Percentiles rank a stretch among this genome's conserved stretches.
Conservation (phyloP, 257 asterid species). For the Fraxinus americana region DNA sequence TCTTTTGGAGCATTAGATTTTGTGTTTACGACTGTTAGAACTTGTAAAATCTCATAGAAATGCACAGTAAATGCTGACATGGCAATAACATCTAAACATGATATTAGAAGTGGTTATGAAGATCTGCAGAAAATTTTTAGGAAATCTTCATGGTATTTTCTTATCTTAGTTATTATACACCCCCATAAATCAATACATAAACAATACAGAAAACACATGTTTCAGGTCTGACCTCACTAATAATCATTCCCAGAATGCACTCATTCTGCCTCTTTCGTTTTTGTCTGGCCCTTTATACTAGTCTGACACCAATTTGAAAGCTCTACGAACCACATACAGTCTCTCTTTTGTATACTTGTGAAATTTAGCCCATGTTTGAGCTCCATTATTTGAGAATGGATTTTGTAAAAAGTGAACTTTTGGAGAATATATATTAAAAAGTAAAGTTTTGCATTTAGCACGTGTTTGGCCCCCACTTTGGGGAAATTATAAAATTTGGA, state of each 20-base stretch:
- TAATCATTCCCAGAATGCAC: background rate
- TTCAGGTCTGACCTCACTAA: background rate
- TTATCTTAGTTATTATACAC: no score
- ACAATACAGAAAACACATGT: no score
- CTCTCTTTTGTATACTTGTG: background rate
- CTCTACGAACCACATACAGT: conserved; percentile 3
- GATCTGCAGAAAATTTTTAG: background rate
- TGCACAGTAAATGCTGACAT: background rate
- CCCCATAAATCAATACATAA: no score
- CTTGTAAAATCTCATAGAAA: background rate
- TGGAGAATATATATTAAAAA: no score
- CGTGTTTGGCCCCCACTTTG: no score
- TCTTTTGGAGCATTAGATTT: background rate
- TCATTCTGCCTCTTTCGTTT: background rate
- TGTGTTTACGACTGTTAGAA: background rate
- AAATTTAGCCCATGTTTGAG: background rate
- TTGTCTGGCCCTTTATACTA: background rate
- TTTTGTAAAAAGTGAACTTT: no score
- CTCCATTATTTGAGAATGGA: no score
- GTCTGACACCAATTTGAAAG: background rate
- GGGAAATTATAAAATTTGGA: no score
- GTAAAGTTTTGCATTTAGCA: no score
- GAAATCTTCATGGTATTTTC: no score
- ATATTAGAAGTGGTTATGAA: background rate
- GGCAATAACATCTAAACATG: background rate